Evolutionary conservation across 1,284 basidiomycete genomes (phyloP), one percentile per base, ranked within the genome.

Genomic region (Albatrellus sp.): DNA sequence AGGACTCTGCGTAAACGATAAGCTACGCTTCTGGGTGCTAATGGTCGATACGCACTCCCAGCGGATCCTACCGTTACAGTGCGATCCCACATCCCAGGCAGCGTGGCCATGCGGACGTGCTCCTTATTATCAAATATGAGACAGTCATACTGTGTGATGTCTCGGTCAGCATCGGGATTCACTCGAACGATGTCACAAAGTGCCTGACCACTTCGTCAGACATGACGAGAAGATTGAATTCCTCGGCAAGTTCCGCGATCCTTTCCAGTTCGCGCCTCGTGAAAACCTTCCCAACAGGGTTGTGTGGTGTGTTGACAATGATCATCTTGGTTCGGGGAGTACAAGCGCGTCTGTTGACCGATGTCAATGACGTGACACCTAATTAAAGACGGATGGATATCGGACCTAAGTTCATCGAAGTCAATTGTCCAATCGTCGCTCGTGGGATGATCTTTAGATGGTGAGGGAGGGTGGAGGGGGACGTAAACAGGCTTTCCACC

Each of bases 81-180:
- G 35, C 88, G 81, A 52, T 98, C 90, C 93, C 93, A 98, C 91
- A 98, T 96, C n/a, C 90, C 89, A 8, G 90, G 91, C 28, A 97
- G 72, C 24, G 72, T 87, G 2, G 94, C 94, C 53, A 98, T 87
- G 44, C 93, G 82, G 46, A 92, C 69, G 61, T 98, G 96, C 57
- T 93, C 77, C 54, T 84, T 80, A 38, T 72, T 78, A 54, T 94
- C 90, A 56, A 85, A 97, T 5, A 93, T 80, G 31, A 99, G 77
- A 56, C 84, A 89, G 57, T 99, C 96, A 62, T 99, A 99, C 83
- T 90, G 49, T 12, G 32, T 30, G 37, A 10, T 8, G 14, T 8
- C 34, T 34, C 37, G 17, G 42, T 44, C 28, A 43, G 36, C 20
- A 29, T 30, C 34, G 24, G 24, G 24, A 17, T 48, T 14, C 31